Evolutionary conservation across 2,329 filamentous ascomycete genomes (phyloP).

Genomic region (Verticillium klebahnii): DNA sequence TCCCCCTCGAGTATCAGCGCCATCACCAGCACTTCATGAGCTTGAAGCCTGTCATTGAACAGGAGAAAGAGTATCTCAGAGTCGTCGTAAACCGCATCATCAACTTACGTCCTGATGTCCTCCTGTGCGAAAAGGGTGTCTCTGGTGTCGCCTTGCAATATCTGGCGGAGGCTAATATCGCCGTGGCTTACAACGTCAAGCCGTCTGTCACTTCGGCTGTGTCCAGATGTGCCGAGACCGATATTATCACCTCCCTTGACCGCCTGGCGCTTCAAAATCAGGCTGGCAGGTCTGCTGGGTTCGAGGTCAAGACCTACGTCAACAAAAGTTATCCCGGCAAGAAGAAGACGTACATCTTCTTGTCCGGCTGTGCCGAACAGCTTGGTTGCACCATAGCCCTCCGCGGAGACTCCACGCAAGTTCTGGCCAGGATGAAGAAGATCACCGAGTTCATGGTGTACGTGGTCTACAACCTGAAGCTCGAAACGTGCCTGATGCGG

Average conservation of each 20-base stretch:
- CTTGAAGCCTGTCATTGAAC: conserved; percentile 89
- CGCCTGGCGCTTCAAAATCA: conserved; percentile 77
- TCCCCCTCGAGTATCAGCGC: conserved; percentile 91
- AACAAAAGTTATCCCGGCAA: conserved; percentile 67
- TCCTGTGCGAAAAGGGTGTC: conserved; percentile 90
- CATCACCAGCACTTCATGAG: conserved; percentile 96
- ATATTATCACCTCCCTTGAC: conserved; percentile 91
- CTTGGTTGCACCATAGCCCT: conserved; percentile 93
- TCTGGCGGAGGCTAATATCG: conserved; percentile 81
- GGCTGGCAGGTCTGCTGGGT: conserved; percentile 76
- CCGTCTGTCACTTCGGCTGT: conserved; percentile 93
- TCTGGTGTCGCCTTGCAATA: conserved; percentile 88
- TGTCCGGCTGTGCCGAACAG: conserved; percentile 84
- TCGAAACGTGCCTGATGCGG: conserved; percentile 90
- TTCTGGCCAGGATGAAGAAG: conserved; percentile 76
- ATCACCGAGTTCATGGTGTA: conserved; percentile 99
- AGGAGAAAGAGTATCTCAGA: conserved; percentile 88
- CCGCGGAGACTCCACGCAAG: conserved; percentile 69
- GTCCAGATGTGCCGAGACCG: conserved; percentile 83
- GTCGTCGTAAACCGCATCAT: conserved; percentile 91
- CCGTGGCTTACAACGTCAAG: conserved; percentile 95
- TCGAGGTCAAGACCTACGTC: conserved; percentile 94
- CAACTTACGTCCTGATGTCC: conserved; percentile 75
- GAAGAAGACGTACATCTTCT: conserved; percentile 93
- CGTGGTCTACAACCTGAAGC: conserved; percentile 93